Conservation (phyloP, 805 yeast species). For the Suhomyces vadensis region DNA sequence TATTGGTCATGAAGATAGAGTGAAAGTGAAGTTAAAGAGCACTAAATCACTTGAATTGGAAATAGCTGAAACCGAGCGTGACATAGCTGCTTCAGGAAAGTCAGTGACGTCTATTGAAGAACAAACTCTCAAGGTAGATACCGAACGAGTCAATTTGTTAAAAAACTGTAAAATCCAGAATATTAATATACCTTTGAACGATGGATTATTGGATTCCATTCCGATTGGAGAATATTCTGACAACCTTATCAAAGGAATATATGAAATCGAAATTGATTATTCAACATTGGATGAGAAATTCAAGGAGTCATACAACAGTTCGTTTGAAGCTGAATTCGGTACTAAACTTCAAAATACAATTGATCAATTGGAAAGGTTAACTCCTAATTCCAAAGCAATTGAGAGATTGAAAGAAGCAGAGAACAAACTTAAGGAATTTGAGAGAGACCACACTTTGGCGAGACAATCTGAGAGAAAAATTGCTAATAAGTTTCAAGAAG, state of each 20-base stretch:
- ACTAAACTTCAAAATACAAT: slow-evolving; percentile 34
- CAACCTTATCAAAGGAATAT: slow-evolving; percentile 37
- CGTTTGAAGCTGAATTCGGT: slow-evolving; percentile 38
- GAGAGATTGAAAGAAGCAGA: slow-evolving; percentile 75
- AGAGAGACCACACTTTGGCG: slow-evolving; percentile 61
- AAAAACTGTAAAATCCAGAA: slow-evolving; percentile 76
- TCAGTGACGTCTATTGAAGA: slow-evolving; percentile 49
- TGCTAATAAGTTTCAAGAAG: slow-evolving; percentile 54
- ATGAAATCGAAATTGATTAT: slow-evolving; percentile 59
- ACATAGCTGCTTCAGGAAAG: slow-evolving; percentile 30
- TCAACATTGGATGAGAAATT: slow-evolving; percentile 43
- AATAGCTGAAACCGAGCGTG: slow-evolving; percentile 40
- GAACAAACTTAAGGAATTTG: slow-evolving; percentile 57
- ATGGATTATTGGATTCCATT: slow-evolving; percentile 60
- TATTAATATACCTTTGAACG: slow-evolving; percentile 59
- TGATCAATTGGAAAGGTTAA: slow-evolving; percentile 48
- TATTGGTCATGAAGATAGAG: slow-evolving; percentile 7
- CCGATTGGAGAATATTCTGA: slow-evolving; percentile 58
- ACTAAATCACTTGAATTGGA: slow-evolving; percentile 33
- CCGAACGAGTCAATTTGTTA: slow-evolving; percentile 59
- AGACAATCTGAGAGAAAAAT: slow-evolving; percentile 60
- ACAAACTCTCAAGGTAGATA: slow-evolving; percentile 50
- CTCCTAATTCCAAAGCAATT: slow-evolving; percentile 81
- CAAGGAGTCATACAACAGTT: slow-evolving; percentile 41
- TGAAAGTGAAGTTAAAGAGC: slow-evolving; percentile 23